A percentile compares a stretch with the other conserved stretches of the same genome.
phyloP scores from a whole-genome alignment of 139 green algal species.

The Chlorella sp. region DNA sequence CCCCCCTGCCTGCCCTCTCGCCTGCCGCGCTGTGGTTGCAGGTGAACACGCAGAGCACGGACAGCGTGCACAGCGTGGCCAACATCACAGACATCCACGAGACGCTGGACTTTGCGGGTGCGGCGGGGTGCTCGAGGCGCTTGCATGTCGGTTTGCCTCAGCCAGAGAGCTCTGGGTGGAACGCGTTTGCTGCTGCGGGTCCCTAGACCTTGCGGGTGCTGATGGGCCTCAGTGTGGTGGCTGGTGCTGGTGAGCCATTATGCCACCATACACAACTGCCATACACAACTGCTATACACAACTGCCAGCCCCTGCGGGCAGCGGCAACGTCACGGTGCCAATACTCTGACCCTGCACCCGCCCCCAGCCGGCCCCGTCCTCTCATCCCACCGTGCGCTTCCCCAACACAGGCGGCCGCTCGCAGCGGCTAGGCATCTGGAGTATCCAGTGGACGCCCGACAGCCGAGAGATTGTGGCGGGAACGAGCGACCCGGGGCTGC shows the following conservation, averaged over 20 bases:
- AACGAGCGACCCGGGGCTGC: conserved; percentile 74
- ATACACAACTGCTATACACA: too few species aligned
- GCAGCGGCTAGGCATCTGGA: conserved; percentile 65
- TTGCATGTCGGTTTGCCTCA: too few species aligned
- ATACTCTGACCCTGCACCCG: not conserved
- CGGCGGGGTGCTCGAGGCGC: too few species aligned
- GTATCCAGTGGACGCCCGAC: conserved; percentile 59
- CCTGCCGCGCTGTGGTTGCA: conserved; percentile 19
- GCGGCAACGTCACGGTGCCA: too few species aligned
- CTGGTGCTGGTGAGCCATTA: too few species aligned
- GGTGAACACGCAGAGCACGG: conserved; percentile 64
- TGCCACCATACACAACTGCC: too few species aligned
- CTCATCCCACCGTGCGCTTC: not conserved
- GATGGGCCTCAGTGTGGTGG: too few species aligned
- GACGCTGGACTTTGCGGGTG: conserved; percentile 5
- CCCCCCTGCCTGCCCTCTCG: too few species aligned
- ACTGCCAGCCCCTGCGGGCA: too few species aligned
- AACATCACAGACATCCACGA: conserved; percentile 82
- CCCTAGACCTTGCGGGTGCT: conserved; percentile 4
- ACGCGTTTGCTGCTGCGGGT: too few species aligned
- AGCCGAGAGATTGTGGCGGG: conserved; percentile 77
- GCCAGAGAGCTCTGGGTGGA: too few species aligned
- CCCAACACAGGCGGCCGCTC: not conserved
- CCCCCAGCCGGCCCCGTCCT: not conserved
- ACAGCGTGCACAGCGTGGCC: conserved; percentile 39